Percentiles rank a stretch among this genome's conserved stretches.
Evolutionary conservation across 1,139 yeast species (phyloP).

Genomic region (Torulaspora globosa): DNA sequence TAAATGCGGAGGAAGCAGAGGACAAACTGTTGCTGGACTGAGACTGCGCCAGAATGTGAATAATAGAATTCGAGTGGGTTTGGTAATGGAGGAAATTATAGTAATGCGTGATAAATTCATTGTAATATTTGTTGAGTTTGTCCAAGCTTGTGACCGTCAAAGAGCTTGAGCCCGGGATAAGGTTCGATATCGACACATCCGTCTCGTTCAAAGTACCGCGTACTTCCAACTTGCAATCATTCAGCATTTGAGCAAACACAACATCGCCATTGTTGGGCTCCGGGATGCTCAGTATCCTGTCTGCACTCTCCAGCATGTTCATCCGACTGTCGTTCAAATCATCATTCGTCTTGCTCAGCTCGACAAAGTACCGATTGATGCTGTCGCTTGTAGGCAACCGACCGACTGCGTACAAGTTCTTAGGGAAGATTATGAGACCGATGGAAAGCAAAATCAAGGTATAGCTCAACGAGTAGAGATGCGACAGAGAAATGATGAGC

Average conservation of each 20-base stretch:
- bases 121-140: conserved; percentile 29
- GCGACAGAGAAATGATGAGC: conserved; percentile 33
- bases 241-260: conserved; percentile 25
- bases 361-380: conserved; percentile 29
- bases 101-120: conserved; percentile 31
- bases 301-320: conserved; percentile 29
- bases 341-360: conserved; percentile 34
- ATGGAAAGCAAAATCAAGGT: conserved; percentile 30
- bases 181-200: conserved; percentile 15
- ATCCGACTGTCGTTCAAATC: conserved; percentile 33
- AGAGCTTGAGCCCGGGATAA: conserved; percentile 7
- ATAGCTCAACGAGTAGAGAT: conserved; percentile 33
- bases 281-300: conserved; percentile 24
- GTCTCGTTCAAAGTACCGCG: conserved; percentile 22
- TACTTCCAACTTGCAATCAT: conserved; percentile 31
- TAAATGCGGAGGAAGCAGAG: conserved; percentile 8
- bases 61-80: conserved; percentile 29
- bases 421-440: conserved; percentile 33
- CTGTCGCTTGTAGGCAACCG: conserved; percentile 17
- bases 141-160: conserved; percentile 21
- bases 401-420: conserved; percentile 20
- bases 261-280: conserved; percentile 25
- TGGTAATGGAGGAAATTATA: conserved; percentile 31
- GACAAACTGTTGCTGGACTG: conserved; percentile 15
- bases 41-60: conserved; percentile 30